Base-by-base conservation (phyloP, 352 stramenopile genomes). In the Pythium phragmiticola region DNA sequence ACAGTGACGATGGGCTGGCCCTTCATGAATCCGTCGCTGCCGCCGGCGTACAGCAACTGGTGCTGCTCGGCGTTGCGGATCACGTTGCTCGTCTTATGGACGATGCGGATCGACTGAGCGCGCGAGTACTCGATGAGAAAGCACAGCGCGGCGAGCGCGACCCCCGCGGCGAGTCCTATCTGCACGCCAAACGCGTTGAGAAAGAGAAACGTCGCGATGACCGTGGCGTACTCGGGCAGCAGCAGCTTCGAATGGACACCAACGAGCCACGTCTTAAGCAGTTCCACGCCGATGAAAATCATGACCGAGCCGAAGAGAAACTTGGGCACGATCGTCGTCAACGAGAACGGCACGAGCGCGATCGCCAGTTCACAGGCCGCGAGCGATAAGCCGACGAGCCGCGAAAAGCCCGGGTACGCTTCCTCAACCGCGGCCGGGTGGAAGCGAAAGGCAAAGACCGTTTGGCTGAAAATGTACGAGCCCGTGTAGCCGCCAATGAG, bases 251-350 rank as follows among this genome's bases (percentile, higher is more conserved):
- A 67, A 36, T 73, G 84, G 13, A 87, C 78, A 11, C 70, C 77
- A 19, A 90, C 57, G 7, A 92, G 66, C 83, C 83, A 92, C 0
- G 80, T 84, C 57, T 84, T 88, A 74, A 99, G 90, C 8, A 99
- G 72, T 65, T 99, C 96, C 6, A 98, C 75, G 36, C 92, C 95
- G 67, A 99, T 98, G 74, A 99, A 96, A 6, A 98, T 89, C 60
- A 99, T 88, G 17, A 99, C 76, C n/a, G 89, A 92, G 16, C 95
- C 96, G 73, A 99, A 99, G 63, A 99, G 98, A 60, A 97, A 96
- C 70, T 97, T 98, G 1, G 97, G 97, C 8, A 99, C 73, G 55
- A 95, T 88, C 7, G 86, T 78, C 41, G 98, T 89, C 11, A 99
- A 73, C 28, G 95, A 87, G 47, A 98, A 78, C 12, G 95, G 95